Base-by-base conservation (phyloP, 148 eudicot species). In the Camellia lanceoleosa region DNA sequence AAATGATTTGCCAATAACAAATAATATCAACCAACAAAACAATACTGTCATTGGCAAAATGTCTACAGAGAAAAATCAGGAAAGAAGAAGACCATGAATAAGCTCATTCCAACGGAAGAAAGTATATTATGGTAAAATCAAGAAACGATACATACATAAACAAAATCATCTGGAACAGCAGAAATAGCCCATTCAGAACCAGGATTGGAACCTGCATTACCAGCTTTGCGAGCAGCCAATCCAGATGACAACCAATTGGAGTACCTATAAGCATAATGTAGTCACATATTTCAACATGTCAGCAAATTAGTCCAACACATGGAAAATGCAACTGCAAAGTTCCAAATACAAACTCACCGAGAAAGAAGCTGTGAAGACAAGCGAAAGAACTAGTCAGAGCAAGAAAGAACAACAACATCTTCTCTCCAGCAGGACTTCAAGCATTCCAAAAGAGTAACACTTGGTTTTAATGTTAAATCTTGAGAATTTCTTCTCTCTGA, bases 371-470 rank as follows among this genome's bases (percentile, higher is more conserved):
- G 98, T 79, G 94, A 87, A 67, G 94, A 89, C 79, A 96, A 86
- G n/a, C 97, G 97, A 23, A 96, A 87, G 81, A 96, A 96, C 81
- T 92, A 94, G 89, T 96, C 99, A 68, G 97, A 91, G 85, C 88
- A 89, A 73, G 98, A 88, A 67, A 92, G 78, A 78, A 96, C 89
- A 84, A 94, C 88, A 79, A 96, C 93, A 83, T 96, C 97, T 74
- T 91, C 92, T 73, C 90, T 85, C 99, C 99, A 96, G 82, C 97
- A 93, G 52, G 95, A 90, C 86, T 90, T 92, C 83, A 96, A 87
- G 87, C 99, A 88, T 77, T 91, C 92, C 87, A 92, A 83, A 58
- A 94, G 93, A 68, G 92, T 83, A 64, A 86, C 78, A 85, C 95
- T 94, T 86, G 92, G 99, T 68, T 88, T 90, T 81, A 94, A 88